Conservation (phyloP, 2,329 filamentous ascomycete genomes). For the Shiraia sp. region DNA sequence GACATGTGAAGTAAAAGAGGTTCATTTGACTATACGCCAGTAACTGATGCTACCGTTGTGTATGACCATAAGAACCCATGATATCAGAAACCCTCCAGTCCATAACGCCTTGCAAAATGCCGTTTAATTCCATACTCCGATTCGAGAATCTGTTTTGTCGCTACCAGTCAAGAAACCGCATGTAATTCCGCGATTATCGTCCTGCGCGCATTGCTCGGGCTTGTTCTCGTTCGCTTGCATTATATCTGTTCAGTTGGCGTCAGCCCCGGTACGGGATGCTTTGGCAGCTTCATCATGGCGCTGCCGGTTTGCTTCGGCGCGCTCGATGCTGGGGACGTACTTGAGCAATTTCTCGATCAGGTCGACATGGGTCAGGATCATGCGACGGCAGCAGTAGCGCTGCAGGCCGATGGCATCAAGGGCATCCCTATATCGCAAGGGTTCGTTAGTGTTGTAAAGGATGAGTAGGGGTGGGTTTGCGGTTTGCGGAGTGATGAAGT, state of each 20-base stretch:
- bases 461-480: not conserved
- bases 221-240: conserved; percentile 42
- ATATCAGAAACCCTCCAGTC: not conserved
- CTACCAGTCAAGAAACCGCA: too few species aligned
- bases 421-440: conserved; percentile 68
- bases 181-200: conserved; percentile 8
- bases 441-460: conserved; percentile 10
- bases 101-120: too few species aligned
- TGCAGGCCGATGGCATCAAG: conserved; percentile 94
- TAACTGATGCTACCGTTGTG: too few species aligned
- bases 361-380: conserved; percentile 99
- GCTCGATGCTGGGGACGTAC: conserved; percentile 35
- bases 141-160: too few species aligned
- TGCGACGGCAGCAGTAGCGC: conserved; percentile 97
- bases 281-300: conserved; percentile 4
- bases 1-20: too few species aligned
- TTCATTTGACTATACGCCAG: too few species aligned
- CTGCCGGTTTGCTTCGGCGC: conserved; percentile 4
- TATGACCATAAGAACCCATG: too few species aligned
- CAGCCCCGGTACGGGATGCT: conserved; percentile 24
- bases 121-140: not conserved
- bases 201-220: conserved; percentile 32
- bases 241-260: conserved; percentile 33
- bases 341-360: conserved; percentile 93
- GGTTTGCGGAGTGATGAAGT: not conserved